Conservation (phyloP, 179 eudicot species). For the Beta corolliflora region DNA sequence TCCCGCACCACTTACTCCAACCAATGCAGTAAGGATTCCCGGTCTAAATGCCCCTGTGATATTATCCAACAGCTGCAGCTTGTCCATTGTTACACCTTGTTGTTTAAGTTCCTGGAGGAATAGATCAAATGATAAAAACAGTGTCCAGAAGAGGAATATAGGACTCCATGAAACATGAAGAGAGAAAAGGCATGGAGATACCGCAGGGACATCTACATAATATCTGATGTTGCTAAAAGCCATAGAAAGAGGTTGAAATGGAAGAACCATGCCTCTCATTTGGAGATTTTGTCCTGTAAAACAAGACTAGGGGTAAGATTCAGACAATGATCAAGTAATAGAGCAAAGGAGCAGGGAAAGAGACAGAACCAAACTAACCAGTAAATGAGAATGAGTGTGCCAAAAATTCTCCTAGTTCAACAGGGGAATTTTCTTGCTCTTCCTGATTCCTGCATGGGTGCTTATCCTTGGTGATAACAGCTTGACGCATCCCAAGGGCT, state of each 20-base stretch:
- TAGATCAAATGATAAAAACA: constrained; percentile 13
- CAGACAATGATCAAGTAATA: constrained; percentile 10
- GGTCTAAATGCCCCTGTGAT: constrained; percentile 86
- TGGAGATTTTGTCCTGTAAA: constrained; percentile 50
- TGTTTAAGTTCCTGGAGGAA: constrained; percentile 70
- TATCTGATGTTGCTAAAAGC: constrained; percentile 72
- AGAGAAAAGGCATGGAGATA: constrained; percentile 32
- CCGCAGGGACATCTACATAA: constrained; percentile 79
- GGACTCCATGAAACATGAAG: neutral
- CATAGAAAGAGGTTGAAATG: constrained; percentile 91
- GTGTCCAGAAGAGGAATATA: constrained; percentile 10
- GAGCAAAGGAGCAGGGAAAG: neutral
- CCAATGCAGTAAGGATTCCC: constrained; percentile 87
- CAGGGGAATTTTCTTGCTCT: constrained; percentile 31
- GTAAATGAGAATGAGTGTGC: constrained; percentile 71
- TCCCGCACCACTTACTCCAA: constrained; percentile 96
- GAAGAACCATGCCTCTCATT: constrained; percentile 87
- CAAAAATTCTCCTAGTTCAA: constrained; percentile 67
- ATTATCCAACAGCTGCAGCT: constrained; percentile 62
- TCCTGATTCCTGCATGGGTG: constrained; percentile 29
- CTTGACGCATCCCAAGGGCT: constrained; percentile 74
- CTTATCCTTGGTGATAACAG: constrained; percentile 48
- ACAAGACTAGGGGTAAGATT: constrained; percentile 5
- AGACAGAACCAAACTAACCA: constrained; percentile 39
- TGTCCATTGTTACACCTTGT: constrained; percentile 55